Base-by-base conservation (phyloP, 768 basidiomycete species). In the Tylopilus subfusipes region DNA sequence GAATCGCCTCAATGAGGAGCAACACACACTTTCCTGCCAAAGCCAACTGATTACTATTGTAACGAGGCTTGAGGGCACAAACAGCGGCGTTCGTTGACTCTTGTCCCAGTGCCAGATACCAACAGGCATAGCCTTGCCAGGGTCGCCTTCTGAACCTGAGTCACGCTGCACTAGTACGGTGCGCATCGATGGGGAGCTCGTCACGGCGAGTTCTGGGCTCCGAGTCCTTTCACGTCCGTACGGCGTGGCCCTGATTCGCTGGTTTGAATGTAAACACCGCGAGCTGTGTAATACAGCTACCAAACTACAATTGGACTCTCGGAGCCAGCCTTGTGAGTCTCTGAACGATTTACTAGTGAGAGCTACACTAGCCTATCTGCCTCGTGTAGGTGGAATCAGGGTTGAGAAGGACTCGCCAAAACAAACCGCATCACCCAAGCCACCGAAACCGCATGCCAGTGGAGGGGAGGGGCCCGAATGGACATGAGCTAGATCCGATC, bases 361-460 rank as follows among this genome's bases (percentile, higher is more conserved):
- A 38, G 4, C 18, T 9, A 13, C 18, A 18, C 5, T 44, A 27
- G 19, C 42, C 9, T 53, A 33, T 31, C 38, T 21, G 21, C 31
- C 21, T 19, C 12, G 12, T 56, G 53, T 39, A 43, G 54, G 29
- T 5, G 18, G n/a, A n/a, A 8, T n/a, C n/a, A 38, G 18, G 18
- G 33, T n/a, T n/a, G n/a, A n/a, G n/a, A 22, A 38, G 30, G 45
- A 19, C n/a, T n/a, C n/a, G 39, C n/a, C 10, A 33, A 44, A 22
- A 18, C 3, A 38, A 25, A 9, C 10, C 25, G 21, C 44, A 16
- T 36, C 27, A 45, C 43, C 13, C 27, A 39, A 43, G 24, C 55
- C 50, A 51, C 46, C 14, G 42, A 45, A 49, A 22, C 47, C 59
- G 46, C 57, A 42, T 47, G 63, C n/a, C n/a, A n/a, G n/a, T n/a